A percentile compares a stretch with the other conserved stretches of the same genome.
Conservation (phyloP, 306 rosid species). For the Adenanthera pavonina region DNA sequence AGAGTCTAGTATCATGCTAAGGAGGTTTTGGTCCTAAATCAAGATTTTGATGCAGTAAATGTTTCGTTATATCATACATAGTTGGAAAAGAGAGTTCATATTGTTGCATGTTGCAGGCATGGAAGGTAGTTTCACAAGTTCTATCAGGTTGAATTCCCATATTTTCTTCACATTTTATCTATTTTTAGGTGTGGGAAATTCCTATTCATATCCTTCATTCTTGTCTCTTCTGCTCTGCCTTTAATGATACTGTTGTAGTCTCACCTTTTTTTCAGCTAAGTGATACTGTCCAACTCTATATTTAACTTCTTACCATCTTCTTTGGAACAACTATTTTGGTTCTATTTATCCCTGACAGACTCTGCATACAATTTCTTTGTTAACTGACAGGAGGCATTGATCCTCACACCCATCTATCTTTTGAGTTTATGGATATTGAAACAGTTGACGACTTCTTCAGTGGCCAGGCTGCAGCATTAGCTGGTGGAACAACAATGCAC, state of each 20-base stretch:
- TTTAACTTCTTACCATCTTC: slow-evolving; percentile 10
- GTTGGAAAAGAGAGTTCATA: slow-evolving; percentile 12
- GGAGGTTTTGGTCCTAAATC: slow-evolving; percentile 10
- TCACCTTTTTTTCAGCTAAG: neutral
- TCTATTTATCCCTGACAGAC: slow-evolving; percentile 18
- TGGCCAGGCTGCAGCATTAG: slow-evolving; percentile 98
- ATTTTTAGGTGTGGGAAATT: slow-evolving; percentile 21
- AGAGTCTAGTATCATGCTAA: neutral
- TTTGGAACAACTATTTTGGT: neutral
- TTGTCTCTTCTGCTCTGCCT: neutral
- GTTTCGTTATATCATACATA: slow-evolving; percentile 18
- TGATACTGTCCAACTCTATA: neutral
- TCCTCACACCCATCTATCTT: slow-evolving; percentile 88
- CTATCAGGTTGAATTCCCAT: slow-evolving; percentile 12
- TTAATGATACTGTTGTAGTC: neutral
- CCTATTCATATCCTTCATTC: neutral
- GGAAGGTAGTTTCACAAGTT: neutral
- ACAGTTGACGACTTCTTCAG: slow-evolving; percentile 83
- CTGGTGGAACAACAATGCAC: slow-evolving; percentile 99
- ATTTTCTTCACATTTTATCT: neutral
- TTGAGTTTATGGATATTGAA: slow-evolving; percentile 70
- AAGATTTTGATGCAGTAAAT: slow-evolving; percentile 15
- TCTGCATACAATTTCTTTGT: slow-evolving; percentile 33
- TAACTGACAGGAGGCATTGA: slow-evolving; percentile 87
- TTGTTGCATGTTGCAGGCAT: slow-evolving; percentile 27